Evolutionary conservation across 1,139 yeast species (phyloP).

Genomic region (Entelexis sorbosivorans): DNA sequence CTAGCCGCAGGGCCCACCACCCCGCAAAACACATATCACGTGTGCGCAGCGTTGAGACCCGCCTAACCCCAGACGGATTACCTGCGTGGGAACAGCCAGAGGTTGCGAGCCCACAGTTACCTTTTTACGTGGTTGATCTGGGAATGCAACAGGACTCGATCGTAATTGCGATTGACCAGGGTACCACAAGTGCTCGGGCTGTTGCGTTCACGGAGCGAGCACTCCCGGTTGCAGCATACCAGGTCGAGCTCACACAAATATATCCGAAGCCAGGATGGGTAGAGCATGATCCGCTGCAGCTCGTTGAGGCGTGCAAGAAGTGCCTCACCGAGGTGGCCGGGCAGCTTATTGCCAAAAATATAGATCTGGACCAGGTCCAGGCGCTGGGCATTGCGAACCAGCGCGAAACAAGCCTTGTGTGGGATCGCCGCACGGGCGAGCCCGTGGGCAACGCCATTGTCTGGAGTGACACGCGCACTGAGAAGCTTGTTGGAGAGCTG

Average conservation of each 20-base stretch:
- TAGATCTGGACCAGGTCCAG: conserved; percentile 28
- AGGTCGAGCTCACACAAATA: conserved; percentile 52
- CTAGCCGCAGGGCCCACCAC: background rate
- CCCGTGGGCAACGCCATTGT: conserved; percentile 84
- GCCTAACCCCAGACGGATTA: conserved; percentile 1
- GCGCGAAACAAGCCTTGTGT: conserved; percentile 88
- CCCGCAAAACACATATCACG: background rate
- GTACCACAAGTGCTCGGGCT: conserved; percentile 90
- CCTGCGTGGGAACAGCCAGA: background rate
- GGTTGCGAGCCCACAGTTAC: conserved; percentile 1
- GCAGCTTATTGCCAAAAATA: conserved; percentile 28
- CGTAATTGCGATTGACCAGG: conserved; percentile 62
- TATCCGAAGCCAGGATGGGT: conserved; percentile 55
- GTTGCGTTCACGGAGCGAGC: conserved; percentile 68
- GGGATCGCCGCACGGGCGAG: conserved; percentile 76
- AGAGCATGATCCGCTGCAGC: conserved; percentile 83
- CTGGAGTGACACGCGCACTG: conserved; percentile 90
- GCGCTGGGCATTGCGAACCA: conserved; percentile 81
- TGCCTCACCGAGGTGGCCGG: conserved; percentile 32
- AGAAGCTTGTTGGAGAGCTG: conserved; percentile 58
- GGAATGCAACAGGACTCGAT: conserved; percentile 23
- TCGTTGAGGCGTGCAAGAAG: conserved; percentile 55
- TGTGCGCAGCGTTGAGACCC: background rate
- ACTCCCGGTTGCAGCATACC: conserved; percentile 72
- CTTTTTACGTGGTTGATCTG: background rate